Evolutionary conservation across 768 basidiomycete genomes (phyloP), one percentile per base, ranked within the genome.

Genomic region (Albatrellus ellisii): DNA sequence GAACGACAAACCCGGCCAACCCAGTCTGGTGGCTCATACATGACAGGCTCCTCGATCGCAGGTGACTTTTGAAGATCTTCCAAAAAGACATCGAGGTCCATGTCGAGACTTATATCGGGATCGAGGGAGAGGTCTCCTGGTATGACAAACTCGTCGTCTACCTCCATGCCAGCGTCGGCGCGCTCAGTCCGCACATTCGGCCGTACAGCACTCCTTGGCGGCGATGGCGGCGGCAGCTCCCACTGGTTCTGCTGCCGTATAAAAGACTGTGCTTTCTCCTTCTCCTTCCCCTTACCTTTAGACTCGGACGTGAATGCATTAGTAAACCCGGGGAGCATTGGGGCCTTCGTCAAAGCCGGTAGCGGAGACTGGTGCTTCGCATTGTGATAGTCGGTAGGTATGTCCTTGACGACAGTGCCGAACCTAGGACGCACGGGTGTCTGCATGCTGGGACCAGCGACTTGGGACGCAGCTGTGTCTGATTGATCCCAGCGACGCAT

Each of bases 281-380:
- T 26, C 11, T 22, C 27, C n/a, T 26, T 20, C 31, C 11, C 12
- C 24, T 6, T 36, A n/a, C 39, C 39, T 21, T 25, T 32, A 4
- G 31, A 26, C 6, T 44, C 25, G 2, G 39, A 7, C 14, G 18
- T 34, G 26, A 51, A 51, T 2, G 38, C 34, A n/a, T 51, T 51
- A 10, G 49, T 44, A 27, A 51, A 51, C 6, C 50, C 50, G 5
- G 47, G 44, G n/a, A 31, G 44, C 3, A 14, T 24, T 14, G 32
- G 35, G 9, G 12, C 31, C 28, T 21, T n/a, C 42, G 45, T 48
- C 11, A 22, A 21, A n/a, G 20, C 14, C 24, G 32, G 33, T 18
- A 31, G 40, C 15, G 40, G 40, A 10, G 40, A 31, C 40, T 17
- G 40, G 27, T 17, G 28, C 27, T 14, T 10, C 7, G 27, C 14